Conservation (phyloP, 805 yeast species). For the Metschnikowia corniflorae region DNA sequence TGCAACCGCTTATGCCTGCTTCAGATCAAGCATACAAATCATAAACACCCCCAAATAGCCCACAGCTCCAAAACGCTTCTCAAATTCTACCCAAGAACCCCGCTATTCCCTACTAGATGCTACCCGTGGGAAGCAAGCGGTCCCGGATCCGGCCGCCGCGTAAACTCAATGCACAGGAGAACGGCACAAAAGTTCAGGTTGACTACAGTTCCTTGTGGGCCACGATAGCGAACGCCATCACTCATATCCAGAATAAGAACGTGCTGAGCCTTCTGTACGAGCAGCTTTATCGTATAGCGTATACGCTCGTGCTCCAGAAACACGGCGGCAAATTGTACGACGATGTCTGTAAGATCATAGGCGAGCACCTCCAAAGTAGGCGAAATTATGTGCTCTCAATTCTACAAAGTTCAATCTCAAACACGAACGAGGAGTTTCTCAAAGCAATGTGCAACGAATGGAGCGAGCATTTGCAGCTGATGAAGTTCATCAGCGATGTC, state of each 20-base stretch:
- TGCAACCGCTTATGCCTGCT: background rate
- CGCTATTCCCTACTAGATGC: no score
- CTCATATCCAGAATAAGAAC: slow-evolving; percentile 65
- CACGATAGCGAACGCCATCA: slow-evolving; percentile 61
- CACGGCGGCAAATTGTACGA: slow-evolving; percentile 64
- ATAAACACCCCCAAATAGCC: background rate
- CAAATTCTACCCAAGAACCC: background rate
- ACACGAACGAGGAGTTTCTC: slow-evolving; percentile 32
- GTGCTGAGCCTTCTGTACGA: slow-evolving; percentile 78
- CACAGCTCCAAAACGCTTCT: background rate
- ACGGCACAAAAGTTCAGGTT: slow-evolving; percentile 29
- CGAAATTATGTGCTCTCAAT: slow-evolving; percentile 19
- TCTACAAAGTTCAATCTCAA: slow-evolving; percentile 12
- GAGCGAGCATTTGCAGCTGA: slow-evolving; percentile 67
- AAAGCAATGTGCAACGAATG: slow-evolving; percentile 46
- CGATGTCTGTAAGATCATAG: slow-evolving; percentile 49
- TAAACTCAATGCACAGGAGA: slow-evolving; percentile 28
- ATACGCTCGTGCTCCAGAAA: slow-evolving; percentile 68
- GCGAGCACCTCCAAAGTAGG: slow-evolving; percentile 38
- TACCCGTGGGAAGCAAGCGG: slow-evolving; percentile 38
- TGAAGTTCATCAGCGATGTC: slow-evolving; percentile 79
- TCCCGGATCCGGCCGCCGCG: slow-evolving; percentile 68
- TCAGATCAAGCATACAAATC: background rate
- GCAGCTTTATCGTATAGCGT: slow-evolving; percentile 74
- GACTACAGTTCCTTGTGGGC: slow-evolving; percentile 70